These are phyloP conservation scores for Apiotrichum mycotoxinovorans DNA, from an alignment of 1,284 basidiomycete species.

Conservation along the genomic window DNA sequence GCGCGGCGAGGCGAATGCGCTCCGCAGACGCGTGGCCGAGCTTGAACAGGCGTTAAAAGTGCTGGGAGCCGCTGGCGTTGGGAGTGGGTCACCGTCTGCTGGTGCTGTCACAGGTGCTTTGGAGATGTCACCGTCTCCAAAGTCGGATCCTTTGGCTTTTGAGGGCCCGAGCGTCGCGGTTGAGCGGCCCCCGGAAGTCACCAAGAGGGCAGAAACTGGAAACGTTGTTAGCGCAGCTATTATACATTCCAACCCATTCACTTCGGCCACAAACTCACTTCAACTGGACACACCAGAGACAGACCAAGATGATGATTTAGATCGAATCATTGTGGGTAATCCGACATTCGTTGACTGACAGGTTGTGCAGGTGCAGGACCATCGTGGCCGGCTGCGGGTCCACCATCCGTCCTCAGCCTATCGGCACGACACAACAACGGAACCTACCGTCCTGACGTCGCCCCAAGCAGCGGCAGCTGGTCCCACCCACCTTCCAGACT, in stretches of 20 bases:
- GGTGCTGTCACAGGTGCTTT: too few species aligned
- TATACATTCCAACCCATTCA: not conserved
- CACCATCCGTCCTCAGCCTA: slow-evolving; percentile 19
- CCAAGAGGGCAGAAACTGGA: too few species aligned
- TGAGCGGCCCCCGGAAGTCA: too few species aligned
- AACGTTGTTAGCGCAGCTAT: not conserved
- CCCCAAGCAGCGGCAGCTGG: not conserved
- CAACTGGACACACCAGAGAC: not conserved
- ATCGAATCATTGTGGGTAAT: slow-evolving; percentile 10
- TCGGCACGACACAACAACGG: slow-evolving; percentile 1
- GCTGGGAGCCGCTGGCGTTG: not conserved
- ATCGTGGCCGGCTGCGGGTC: slow-evolving; percentile 16
- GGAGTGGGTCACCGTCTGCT: not conserved
- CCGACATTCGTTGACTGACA: not conserved
- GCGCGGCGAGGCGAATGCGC: slow-evolving; percentile 27
- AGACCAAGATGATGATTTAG: slow-evolving; percentile 11
- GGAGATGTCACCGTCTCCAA: too few species aligned
- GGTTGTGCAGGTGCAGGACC: slow-evolving; percentile 21
- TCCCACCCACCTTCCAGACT: not conserved
- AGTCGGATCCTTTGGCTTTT: too few species aligned
- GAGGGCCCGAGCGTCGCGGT: not conserved
- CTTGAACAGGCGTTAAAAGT: slow-evolving; percentile 19
- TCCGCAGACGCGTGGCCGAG: slow-evolving; percentile 27
- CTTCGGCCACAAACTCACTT: not conserved
- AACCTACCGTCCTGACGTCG: not conserved